These are phyloP conservation scores for Fusarium albidum DNA, from an alignment of 2,329 filamentous ascomycete species.

Conservation along the genomic window DNA sequence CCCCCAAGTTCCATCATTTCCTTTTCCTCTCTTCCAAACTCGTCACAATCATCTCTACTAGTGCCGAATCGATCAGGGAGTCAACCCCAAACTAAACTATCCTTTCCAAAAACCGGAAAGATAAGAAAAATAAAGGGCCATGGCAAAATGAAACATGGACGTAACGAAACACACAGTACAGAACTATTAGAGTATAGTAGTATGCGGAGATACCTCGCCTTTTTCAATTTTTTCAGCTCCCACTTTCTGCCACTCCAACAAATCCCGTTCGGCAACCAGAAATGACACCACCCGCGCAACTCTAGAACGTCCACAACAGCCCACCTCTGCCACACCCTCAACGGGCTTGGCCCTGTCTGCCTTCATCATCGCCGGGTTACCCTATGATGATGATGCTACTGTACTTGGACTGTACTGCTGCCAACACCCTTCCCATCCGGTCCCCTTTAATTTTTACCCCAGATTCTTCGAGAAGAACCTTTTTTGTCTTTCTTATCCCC, in stretches of 20 bases:
- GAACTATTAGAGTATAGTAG: too few species aligned
- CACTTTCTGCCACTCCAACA: too few species aligned
- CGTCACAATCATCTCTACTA: neutral
- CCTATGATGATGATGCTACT: neutral
- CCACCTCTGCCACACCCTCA: constrained; percentile 30
- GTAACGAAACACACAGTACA: constrained; percentile 8
- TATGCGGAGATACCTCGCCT: neutral
- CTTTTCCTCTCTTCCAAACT: neutral
- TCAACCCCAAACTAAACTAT: neutral
- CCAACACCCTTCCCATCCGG: neutral
- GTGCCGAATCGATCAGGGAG: neutral
- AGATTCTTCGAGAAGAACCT: constrained; percentile 28
- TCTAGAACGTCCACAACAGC: constrained; percentile 37
- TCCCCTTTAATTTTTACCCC: constrained; percentile 24
- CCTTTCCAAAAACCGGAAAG: constrained; percentile 1
- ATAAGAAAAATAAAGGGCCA: too few species aligned
- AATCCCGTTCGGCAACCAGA: too few species aligned
- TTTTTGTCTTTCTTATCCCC: neutral
- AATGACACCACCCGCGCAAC: constrained; percentile 36
- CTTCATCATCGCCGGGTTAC: too few species aligned
- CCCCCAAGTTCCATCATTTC: neutral
- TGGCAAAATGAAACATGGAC: neutral
- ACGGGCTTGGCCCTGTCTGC: constrained; percentile 15
- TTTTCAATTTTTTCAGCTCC: constrained; percentile 9
- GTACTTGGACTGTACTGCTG: too few species aligned